Conservation (phyloP, 2,329 filamentous ascomycete genomes). For the Immersiporthe knoxdaviesiana region DNA sequence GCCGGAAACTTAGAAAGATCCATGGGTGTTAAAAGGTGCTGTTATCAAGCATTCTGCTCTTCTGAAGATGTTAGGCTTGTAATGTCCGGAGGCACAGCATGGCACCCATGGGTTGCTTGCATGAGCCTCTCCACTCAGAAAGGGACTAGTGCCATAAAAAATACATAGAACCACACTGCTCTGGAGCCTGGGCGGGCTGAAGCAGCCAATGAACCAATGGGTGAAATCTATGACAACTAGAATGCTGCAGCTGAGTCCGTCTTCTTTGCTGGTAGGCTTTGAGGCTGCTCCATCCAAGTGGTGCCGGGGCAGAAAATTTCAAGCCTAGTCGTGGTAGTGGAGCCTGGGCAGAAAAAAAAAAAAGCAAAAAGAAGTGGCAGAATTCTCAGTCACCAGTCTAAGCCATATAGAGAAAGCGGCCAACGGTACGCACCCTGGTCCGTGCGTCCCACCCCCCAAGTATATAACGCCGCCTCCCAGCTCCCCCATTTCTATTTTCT, state of each 20-base stretch:
- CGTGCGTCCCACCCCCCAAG: not conserved
- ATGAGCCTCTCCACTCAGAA: not conserved
- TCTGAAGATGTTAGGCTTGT: not conserved
- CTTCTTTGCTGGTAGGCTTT: not conserved
- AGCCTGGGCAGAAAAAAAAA: not conserved
- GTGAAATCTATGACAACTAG: not conserved
- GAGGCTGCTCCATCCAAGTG: not conserved
- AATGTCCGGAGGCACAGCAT: too few relatives aligned
- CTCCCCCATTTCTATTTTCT: constrained; percentile 38
- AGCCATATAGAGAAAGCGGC: constrained; percentile 8
- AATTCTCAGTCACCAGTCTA: not conserved
- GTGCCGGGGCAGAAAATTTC: not conserved
- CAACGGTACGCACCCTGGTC: not conserved
- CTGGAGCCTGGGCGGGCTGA: not conserved
- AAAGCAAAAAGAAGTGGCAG: not conserved
- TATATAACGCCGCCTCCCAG: constrained; percentile 45
- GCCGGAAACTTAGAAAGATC: too few relatives aligned
- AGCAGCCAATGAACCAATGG: not conserved
- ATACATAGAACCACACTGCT: not conserved
- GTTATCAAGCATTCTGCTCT: not conserved
- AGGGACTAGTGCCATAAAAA: not conserved
- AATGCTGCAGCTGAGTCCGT: constrained; percentile 2
- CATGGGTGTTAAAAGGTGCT: not conserved
- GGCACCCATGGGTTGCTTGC: too few relatives aligned
- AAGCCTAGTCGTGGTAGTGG: not conserved